These are phyloP conservation scores for Tubosaeta brunneosetosa DNA, from an alignment of 768 basidiomycete genomes.

Conservation along the genomic window DNA sequence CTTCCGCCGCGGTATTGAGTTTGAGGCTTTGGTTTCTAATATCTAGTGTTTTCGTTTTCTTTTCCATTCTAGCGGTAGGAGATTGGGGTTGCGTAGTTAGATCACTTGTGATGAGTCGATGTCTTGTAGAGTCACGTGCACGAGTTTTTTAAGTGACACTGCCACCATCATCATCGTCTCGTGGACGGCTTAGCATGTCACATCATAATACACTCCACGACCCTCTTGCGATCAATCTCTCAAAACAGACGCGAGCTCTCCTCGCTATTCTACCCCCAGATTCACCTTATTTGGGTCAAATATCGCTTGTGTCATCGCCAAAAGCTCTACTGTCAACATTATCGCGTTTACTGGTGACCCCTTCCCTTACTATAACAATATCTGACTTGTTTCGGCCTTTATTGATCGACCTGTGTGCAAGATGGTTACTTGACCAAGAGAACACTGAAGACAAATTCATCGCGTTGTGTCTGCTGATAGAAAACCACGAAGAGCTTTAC, in stretches of 20 bases:
- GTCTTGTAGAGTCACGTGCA: conserved; percentile 22
- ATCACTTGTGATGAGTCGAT: neutral
- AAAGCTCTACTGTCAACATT: conserved; percentile 47
- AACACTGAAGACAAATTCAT: conserved; percentile 48
- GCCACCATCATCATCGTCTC: neutral
- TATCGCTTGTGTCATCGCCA: conserved; percentile 39
- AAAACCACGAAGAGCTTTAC: conserved; percentile 67
- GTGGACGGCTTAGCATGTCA: conserved; percentile 8
- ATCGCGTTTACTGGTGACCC: conserved; percentile 55
- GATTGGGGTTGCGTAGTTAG: neutral
- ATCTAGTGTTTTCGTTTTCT: conserved; percentile 20
- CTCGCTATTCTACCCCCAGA: conserved; percentile 40
- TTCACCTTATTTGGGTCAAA: conserved; percentile 35
- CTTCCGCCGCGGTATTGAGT: conserved; percentile 69
- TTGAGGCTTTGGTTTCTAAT: conserved; percentile 48
- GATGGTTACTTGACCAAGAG: conserved; percentile 65
- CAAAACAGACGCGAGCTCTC: conserved; percentile 47
- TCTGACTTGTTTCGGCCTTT: conserved; percentile 71
- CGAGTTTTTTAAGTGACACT: neutral
- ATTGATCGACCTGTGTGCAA: conserved; percentile 70
- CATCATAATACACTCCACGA: conserved; percentile 33
- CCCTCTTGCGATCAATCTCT: conserved; percentile 57
- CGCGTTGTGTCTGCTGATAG: conserved; percentile 59
- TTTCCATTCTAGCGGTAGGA: conserved; percentile 13
- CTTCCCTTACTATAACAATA: conserved; percentile 59